Base-by-base conservation (phyloP, 306 rosid species). In the Dryas alaskensis region DNA sequence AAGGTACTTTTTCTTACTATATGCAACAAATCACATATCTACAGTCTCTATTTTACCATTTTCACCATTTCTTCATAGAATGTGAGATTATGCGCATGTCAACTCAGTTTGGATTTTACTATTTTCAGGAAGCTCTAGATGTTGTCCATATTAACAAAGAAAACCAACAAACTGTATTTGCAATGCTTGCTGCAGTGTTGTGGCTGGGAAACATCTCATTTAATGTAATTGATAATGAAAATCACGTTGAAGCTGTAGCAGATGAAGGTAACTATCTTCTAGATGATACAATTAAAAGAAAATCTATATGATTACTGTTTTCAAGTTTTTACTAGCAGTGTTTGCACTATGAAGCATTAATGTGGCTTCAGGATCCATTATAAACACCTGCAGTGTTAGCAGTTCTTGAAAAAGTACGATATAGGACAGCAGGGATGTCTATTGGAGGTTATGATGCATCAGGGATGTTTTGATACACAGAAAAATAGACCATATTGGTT, bases 141-240 rank as follows among this genome's bases (percentile, higher is more conserved):
- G 88, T 95, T 77, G 97, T 94, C 78, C 99, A 94, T 79, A 80
- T 95, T 66, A 82, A 90, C 84, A 85, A 95, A 79, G 93, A 79
- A 80, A 93, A 95, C 73, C 98, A 92, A 82, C 87, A 88, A 64
- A 86, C 82, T 86, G 96, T 95, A 76, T 95, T 95, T 90, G 96
- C 99, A 66, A 92, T 95, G 99, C 90, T 95, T 82, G 92, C 98
- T 82, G 99, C 99, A 60, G 97, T 95, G n/a, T 86, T 95, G 70
- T 95, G 99, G 99, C 83, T 95, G 40, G 99, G 99, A 86, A 85
- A 95, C 80, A 78, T 92, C 73, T 87, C 96, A 37, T 95, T 92
- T 81, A 74, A 79, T 60, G 90, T 87, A 82, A 83, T 87, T 45
- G 99, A 95, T 82, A 90, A 92, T 83, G 99, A 95, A 87, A 90